A percentile compares a stretch with the other conserved stretches of the same genome.
Evolutionary conservation across 2,329 filamentous ascomycete species (phyloP).

Genomic region (Cladosporium halotolerans): DNA sequence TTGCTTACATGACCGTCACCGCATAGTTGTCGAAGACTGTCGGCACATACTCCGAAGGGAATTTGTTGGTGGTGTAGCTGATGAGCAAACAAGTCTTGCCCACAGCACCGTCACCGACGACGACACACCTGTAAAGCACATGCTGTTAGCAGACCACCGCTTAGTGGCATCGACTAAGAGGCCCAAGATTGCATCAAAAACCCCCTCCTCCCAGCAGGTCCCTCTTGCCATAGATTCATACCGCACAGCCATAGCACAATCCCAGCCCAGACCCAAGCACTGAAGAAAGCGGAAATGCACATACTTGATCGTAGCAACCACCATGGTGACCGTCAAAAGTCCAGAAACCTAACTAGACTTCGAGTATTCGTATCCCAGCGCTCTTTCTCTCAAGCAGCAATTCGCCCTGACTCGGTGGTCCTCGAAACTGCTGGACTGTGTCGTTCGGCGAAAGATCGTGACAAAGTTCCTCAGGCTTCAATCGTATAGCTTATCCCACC

Average conservation of each 20-base stretch:
- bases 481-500: no score
- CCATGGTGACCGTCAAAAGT: constrained; percentile 18
- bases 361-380: no score
- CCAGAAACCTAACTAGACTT: not conserved
- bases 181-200: no score
- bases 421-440: no score
- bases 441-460: no score
- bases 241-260: no score
- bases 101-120: constrained; percentile 98
- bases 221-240: no score
- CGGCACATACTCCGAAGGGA: constrained; percentile 98
- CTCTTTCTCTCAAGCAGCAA: no score
- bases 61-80: constrained; percentile 99
- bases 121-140: constrained; percentile 58
- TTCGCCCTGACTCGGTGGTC: no score
- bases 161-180: not conserved
- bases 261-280: no score
- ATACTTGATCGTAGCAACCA: constrained; percentile 31
- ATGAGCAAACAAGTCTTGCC: constrained; percentile 99
- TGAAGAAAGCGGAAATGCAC: constrained; percentile 1
- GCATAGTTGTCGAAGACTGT: constrained; percentile 99
- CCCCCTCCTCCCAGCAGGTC: no score
- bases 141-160: not conserved
- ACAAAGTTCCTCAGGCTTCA: no score
- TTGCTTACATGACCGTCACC: constrained; percentile 96